These are phyloP conservation scores for Xylaria sp. DNA, from an alignment of 2,329 filamentous ascomycete species.

Conservation along the genomic window DNA sequence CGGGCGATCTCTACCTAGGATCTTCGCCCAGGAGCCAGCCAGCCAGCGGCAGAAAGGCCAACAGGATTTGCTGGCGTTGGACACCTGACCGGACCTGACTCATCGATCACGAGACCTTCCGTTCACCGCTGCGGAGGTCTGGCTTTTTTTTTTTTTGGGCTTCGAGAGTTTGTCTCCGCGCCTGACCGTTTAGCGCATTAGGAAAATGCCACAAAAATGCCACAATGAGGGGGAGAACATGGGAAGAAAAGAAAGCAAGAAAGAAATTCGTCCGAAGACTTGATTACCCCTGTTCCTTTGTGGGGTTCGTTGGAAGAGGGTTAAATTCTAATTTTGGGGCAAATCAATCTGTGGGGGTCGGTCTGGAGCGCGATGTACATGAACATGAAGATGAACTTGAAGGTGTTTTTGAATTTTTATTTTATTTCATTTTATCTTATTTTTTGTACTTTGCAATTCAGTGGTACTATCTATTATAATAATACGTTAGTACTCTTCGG, in stretches of 20 bases:
- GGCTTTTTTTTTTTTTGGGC: constrained; percentile 3
- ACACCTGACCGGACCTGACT: constrained; percentile 1
- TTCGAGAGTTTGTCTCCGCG: not conserved
- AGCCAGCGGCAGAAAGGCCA: not conserved
- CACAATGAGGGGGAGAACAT: too few relatives aligned
- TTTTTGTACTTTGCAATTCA: constrained; percentile 12
- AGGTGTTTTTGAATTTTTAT: constrained; percentile 15
- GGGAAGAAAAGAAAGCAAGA: not conserved
- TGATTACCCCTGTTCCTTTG: not conserved
- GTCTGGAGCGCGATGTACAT: not conserved
- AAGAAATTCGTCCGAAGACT: not conserved
- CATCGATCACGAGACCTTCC: constrained; percentile 3
- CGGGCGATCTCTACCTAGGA: not conserved
- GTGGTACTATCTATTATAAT: constrained; percentile 27
- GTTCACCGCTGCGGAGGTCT: constrained; percentile 2
- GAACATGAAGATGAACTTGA: too few relatives aligned
- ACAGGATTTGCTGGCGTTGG: not conserved
- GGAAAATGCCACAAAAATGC: not conserved
- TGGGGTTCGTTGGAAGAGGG: not conserved
- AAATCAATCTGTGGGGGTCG: not conserved
- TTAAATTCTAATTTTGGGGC: not conserved
- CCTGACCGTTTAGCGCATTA: not conserved
- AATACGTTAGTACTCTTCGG: constrained; percentile 19
- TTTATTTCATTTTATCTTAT: constrained; percentile 4
- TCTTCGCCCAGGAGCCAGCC: too few relatives aligned